phyloP scores from a whole-genome alignment of 495 filamentous ascomycete species.

The Pseudomonodictys pantanalensis region DNA sequence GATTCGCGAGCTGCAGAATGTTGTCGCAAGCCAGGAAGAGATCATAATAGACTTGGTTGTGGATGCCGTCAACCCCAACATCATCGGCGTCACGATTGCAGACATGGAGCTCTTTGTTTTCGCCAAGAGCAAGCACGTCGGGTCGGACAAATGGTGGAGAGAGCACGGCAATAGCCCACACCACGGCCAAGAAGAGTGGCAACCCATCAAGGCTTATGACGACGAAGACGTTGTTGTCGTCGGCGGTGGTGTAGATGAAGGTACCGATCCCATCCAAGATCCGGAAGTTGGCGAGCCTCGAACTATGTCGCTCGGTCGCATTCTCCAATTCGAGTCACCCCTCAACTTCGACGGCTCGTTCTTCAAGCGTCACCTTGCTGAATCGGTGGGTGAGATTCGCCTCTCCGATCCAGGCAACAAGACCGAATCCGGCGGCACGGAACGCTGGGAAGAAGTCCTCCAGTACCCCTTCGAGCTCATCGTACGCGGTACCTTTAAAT shows the following conservation, averaged over 20 bases:
- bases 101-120: conserved; percentile 88
- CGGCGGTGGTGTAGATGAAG: conserved; percentile 55
- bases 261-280: conserved; percentile 69
- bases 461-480: conserved; percentile 90
- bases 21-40: conserved; percentile 90
- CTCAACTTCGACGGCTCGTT: conserved; percentile 86
- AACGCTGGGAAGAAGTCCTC: conserved; percentile 88
- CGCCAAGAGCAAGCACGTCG: conserved; percentile 83
- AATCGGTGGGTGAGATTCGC: conserved; percentile 77
- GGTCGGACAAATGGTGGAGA: conserved; percentile 71
- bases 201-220: background rate
- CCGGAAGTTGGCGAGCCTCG: conserved; percentile 61
- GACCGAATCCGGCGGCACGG: conserved; percentile 78
- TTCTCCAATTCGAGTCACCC: conserved; percentile 80
- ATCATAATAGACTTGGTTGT: conserved; percentile 94
- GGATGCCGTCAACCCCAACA: conserved; percentile 83
- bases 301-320: conserved; percentile 85
- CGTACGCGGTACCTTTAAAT: conserved; percentile 83
- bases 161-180: conserved; percentile 48
- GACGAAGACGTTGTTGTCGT: background rate
- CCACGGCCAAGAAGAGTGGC: conserved; percentile 36
- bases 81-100: conserved; percentile 78
- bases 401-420: conserved; percentile 81
- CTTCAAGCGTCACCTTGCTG: conserved; percentile 61
- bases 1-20: conserved; percentile 75